Evolutionary conservation across 2,329 filamentous ascomycete genomes (phyloP).

Genomic region (Fusarium zealandicum): DNA sequence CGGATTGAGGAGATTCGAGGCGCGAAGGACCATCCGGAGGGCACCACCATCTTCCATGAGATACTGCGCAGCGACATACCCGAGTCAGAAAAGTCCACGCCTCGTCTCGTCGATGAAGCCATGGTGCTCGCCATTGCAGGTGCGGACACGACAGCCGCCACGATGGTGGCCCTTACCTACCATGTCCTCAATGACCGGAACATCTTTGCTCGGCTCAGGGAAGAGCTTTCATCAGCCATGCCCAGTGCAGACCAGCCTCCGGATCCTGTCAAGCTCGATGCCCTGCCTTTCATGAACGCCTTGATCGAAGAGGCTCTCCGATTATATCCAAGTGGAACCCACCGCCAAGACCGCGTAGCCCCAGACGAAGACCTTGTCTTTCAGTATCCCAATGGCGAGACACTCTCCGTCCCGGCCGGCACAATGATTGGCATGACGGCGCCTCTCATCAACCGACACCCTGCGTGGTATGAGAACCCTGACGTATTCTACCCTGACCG

Average conservation of each 20-base stretch:
- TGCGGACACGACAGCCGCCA: conserved; percentile 47
- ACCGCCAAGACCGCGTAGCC: conserved; percentile 40
- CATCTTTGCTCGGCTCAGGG: conserved; percentile 41
- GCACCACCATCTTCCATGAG: conserved; percentile 44
- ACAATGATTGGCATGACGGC: conserved; percentile 50
- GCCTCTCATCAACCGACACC: conserved; percentile 35
- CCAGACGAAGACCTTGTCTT: conserved; percentile 43
- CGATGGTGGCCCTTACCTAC: conserved; percentile 46
- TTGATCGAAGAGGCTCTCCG: conserved; percentile 50
- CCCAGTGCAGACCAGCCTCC: conserved; percentile 8
- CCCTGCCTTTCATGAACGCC: conserved; percentile 49
- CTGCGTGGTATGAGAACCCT: conserved; percentile 31
- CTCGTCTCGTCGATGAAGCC: conserved; percentile 46
- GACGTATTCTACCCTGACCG: conserved; percentile 38
- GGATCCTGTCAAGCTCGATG: conserved; percentile 41
- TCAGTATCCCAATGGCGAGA: conserved; percentile 20
- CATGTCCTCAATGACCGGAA: conserved; percentile 45
- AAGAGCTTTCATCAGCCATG: conserved; percentile 42
- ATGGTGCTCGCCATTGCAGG: conserved; percentile 45
- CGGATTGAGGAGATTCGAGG: conserved; percentile 16
- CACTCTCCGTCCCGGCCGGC: conserved; percentile 42
- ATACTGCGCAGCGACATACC: conserved; percentile 44
- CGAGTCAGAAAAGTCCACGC: conserved; percentile 42
- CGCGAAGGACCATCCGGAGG: conserved; percentile 9
- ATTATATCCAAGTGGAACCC: conserved; percentile 48